Percentiles rank a stretch among this genome's conserved stretches.
Conservation (phyloP, 345 rosid genomes). For the Moricandia arvensis region DNA sequence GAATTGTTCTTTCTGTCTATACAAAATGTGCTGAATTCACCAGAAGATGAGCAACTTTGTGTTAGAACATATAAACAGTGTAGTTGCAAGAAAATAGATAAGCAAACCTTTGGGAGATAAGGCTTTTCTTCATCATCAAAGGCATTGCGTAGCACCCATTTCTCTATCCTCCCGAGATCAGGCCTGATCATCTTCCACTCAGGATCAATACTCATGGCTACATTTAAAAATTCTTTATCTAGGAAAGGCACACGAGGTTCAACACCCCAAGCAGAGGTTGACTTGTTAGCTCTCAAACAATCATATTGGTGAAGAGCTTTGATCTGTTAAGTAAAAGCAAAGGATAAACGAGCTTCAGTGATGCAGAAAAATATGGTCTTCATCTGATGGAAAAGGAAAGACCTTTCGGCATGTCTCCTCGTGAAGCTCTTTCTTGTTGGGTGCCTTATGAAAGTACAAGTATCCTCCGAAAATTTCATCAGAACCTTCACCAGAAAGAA, state of each 20-base stretch:
- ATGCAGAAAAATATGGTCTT: no score
- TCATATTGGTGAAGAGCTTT: conserved; percentile 82
- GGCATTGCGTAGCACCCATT: conserved; percentile 78
- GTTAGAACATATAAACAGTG: conserved; percentile 17
- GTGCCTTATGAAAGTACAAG: conserved; percentile 82
- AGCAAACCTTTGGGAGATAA: conserved; percentile 65
- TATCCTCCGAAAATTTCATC: conserved; percentile 88
- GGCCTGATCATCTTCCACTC: conserved; percentile 81
- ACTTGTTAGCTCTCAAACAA: conserved; percentile 79
- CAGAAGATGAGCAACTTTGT: conserved; percentile 18
- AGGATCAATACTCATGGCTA: conserved; percentile 76
- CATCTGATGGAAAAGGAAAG: background rate
- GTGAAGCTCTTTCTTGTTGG: conserved; percentile 75
- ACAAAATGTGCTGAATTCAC: conserved; percentile 56
- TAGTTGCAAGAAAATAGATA: background rate
- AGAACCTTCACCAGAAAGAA: conserved; percentile 82
- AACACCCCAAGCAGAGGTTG: conserved; percentile 88
- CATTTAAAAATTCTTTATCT: conserved; percentile 63
- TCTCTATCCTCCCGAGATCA: conserved; percentile 76
- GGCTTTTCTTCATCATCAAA: conserved; percentile 73
- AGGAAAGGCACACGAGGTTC: conserved; percentile 88
- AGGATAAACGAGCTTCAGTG: conserved; percentile 4
- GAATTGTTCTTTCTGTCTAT: conserved; percentile 85
- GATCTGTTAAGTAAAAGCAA: conserved; percentile 43
- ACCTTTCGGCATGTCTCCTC: conserved; percentile 82